Percentiles rank a stretch among this genome's conserved stretches.
These are phyloP conservation scores for Paragyromitra xinjiangensis DNA, from an alignment of 495 filamentous ascomycete species.

Conservation along the genomic window DNA sequence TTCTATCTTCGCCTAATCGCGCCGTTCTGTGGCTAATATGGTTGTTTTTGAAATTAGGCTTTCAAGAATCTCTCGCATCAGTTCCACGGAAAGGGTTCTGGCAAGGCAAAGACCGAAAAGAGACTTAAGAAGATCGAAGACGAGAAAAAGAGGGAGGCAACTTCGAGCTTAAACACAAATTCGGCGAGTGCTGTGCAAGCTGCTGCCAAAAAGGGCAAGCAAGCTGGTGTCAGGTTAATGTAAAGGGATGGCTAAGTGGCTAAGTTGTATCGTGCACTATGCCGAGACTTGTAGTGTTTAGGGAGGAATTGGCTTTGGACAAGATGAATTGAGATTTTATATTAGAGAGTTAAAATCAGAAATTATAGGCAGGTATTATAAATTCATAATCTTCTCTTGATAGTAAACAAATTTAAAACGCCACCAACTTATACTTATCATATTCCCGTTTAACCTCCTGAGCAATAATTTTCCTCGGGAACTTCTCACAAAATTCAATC, in stretches of 20 bases:
- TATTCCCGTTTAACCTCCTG: neutral
- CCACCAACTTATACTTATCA: neutral
- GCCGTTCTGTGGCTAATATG: constrained; percentile 25
- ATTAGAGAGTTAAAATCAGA: constrained; percentile 9
- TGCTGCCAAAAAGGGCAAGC: constrained; percentile 79
- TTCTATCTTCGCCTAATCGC: constrained; percentile 2
- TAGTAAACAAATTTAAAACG: neutral
- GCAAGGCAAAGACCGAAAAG: constrained; percentile 98
- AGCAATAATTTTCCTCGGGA: no score
- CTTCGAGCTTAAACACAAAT: constrained; percentile 81
- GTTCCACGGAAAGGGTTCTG: constrained; percentile 97
- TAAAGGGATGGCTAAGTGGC: constrained; percentile 15
- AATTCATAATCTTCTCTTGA: neutral
- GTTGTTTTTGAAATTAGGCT: constrained; percentile 61
- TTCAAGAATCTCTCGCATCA: constrained; percentile 95
- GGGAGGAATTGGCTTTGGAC: neutral
- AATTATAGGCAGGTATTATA: neutral
- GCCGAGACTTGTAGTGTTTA: neutral
- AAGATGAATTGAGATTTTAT: neutral
- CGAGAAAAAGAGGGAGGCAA: constrained; percentile 84
- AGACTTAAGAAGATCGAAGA: constrained; percentile 95
- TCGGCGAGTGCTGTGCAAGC: constrained; percentile 74
- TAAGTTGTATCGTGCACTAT: neutral
- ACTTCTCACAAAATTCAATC: no score
- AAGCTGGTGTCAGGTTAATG: constrained; percentile 86